These are phyloP conservation scores for Miscanthus lutarioriparius DNA, from an alignment of 176 grass and related monocot species.

Conservation along the genomic window DNA sequence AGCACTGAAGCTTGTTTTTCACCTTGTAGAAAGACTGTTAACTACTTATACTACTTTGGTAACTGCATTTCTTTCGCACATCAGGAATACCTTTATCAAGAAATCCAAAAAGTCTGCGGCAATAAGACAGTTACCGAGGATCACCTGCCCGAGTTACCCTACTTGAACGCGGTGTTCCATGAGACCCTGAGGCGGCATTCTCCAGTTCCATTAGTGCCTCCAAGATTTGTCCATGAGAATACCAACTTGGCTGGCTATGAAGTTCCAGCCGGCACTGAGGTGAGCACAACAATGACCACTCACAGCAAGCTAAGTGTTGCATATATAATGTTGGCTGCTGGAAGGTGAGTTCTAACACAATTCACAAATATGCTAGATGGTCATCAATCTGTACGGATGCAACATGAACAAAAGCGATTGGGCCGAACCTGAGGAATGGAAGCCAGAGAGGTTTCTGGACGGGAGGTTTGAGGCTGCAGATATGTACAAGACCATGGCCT, in stretches of 20 bases:
- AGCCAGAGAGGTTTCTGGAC: slow-evolving; percentile 73
- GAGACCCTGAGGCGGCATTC: slow-evolving; percentile 68
- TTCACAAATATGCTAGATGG: slow-evolving; percentile 32
- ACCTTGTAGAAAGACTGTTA: slow-evolving; percentile 37
- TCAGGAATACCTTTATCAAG: slow-evolving; percentile 65
- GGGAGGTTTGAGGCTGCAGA: slow-evolving; percentile 41
- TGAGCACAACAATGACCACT: slow-evolving; percentile 22
- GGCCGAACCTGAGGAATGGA: slow-evolving; percentile 70
- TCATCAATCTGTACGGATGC: slow-evolving; percentile 82
- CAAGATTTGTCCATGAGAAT: slow-evolving; percentile 74
- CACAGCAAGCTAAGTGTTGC: not conserved
- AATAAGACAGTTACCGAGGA: slow-evolving; percentile 56
- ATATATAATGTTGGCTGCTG: not conserved
- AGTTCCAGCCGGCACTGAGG: slow-evolving; percentile 58
- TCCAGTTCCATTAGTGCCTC: slow-evolving; percentile 64
- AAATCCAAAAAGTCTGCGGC: slow-evolving; percentile 65
- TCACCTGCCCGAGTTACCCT: slow-evolving; percentile 54
- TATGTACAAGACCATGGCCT: slow-evolving; percentile 83
- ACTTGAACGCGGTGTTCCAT: slow-evolving; percentile 75
- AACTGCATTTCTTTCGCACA: slow-evolving; percentile 5
- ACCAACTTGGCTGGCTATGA: slow-evolving; percentile 64
- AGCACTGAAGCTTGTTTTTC: not conserved
- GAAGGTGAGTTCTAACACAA: not conserved
- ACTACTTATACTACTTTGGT: not conserved
- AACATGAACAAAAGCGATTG: slow-evolving; percentile 83